A percentile compares a stretch with the other conserved stretches of the same genome.
These are phyloP conservation scores for Syncephalastrum sp. DNA, from an alignment of 371 early-diverging fungal species.

Conservation along the genomic window DNA sequence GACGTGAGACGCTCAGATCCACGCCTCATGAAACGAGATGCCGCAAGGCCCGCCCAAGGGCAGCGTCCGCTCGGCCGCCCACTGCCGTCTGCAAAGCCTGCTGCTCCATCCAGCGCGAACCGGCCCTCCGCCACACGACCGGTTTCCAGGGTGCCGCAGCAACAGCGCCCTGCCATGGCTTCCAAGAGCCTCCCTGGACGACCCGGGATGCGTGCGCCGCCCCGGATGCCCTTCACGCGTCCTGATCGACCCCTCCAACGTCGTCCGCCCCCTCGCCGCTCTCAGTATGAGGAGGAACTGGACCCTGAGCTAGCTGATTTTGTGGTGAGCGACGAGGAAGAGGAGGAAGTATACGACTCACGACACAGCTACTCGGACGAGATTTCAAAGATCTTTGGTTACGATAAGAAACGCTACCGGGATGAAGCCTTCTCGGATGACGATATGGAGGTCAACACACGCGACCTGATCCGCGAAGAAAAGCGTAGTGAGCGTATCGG, in stretches of 20 bases:
- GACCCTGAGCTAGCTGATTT: slow-evolving; percentile 41
- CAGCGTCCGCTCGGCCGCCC: slow-evolving; percentile 3
- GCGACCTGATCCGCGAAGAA: slow-evolving; percentile 58
- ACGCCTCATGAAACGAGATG: slow-evolving; percentile 15
- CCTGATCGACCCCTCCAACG: slow-evolving; percentile 14
- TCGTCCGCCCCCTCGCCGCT: slow-evolving; percentile 15
- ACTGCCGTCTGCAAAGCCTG: too few relatives aligned
- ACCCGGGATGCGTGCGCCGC: background rate
- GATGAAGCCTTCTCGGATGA: slow-evolving; percentile 57
- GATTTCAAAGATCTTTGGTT: slow-evolving; percentile 50
- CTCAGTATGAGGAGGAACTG: slow-evolving; percentile 30
- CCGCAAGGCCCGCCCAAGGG: slow-evolving; percentile 8
- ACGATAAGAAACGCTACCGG: slow-evolving; percentile 41
- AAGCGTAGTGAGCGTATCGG: slow-evolving; percentile 59
- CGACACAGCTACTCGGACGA: slow-evolving; percentile 35
- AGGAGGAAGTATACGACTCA: slow-evolving; percentile 24
- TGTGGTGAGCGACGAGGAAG: slow-evolving; percentile 54
- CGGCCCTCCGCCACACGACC: slow-evolving; percentile 11
- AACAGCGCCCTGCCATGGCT: background rate
- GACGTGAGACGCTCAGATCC: slow-evolving; percentile 7
- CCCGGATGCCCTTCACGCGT: slow-evolving; percentile 38
- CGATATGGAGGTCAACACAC: slow-evolving; percentile 62
- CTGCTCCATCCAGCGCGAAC: slow-evolving; percentile 1
- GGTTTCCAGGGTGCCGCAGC: background rate
- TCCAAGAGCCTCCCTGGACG: background rate